Evolutionary conservation across 2,329 filamentous ascomycete species (phyloP).

Genomic region (Nemania serpens): DNA sequence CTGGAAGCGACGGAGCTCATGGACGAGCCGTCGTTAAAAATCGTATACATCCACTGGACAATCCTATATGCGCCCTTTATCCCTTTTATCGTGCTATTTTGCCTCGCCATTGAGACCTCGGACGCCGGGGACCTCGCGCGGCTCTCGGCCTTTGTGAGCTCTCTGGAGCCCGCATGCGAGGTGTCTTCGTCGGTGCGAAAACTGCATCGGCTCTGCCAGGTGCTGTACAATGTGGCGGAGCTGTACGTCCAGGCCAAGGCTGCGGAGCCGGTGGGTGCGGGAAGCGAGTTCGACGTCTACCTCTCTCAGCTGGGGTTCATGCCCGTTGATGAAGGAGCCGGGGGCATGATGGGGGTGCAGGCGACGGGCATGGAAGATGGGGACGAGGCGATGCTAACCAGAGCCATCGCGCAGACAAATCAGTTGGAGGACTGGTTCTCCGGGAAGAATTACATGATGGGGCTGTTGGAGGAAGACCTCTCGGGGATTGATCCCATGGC

Average conservation of each 20-base stretch:
- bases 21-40: constrained; percentile 44
- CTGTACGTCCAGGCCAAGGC: constrained; percentile 62
- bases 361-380: neutral
- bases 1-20: constrained; percentile 46
- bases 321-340: constrained; percentile 31
- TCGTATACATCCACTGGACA: constrained; percentile 53
- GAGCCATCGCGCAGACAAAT: constrained; percentile 35
- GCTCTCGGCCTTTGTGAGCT: constrained; percentile 55
- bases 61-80: constrained; percentile 57
- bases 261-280: constrained; percentile 37
- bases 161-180: constrained; percentile 54
- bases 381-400: constrained; percentile 19
- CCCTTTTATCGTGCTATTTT: constrained; percentile 59
- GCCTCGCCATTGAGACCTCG: constrained; percentile 53
- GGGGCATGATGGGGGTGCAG: constrained; percentile 11
- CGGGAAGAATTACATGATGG: constrained; percentile 42
- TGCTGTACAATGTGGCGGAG: constrained; percentile 61
- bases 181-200: constrained; percentile 55
- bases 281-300: constrained; percentile 43
- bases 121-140: constrained; percentile 49
- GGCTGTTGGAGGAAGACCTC: constrained; percentile 41
- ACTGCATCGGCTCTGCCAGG: constrained; percentile 61
- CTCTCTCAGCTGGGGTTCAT: constrained; percentile 43
- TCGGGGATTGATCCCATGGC: constrained; percentile 38
- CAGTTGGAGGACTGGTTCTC: constrained; percentile 44